Percentiles rank a stretch among this genome's conserved stretches.
These are phyloP conservation scores for Nitzschia palea DNA, from an alignment of 108 stramenopile species.

Conservation along the genomic window DNA sequence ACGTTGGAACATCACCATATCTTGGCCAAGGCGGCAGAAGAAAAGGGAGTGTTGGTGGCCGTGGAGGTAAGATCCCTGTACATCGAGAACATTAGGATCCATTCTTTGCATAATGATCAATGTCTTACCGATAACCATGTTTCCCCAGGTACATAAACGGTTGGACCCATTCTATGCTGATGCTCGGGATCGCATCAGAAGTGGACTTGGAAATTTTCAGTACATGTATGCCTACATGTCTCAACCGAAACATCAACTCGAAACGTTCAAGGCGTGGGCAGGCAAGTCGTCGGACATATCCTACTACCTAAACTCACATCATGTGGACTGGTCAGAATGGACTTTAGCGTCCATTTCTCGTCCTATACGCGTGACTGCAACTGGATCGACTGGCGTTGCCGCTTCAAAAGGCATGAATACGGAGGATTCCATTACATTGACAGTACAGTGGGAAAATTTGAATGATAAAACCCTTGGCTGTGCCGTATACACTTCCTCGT, in stretches of 20 bases:
- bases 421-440: slow-evolving; percentile 99
- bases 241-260: slow-evolving; percentile 99
- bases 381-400: slow-evolving; percentile 94
- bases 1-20: slow-evolving; percentile 85
- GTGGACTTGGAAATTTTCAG: slow-evolving; percentile 87
- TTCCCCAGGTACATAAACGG: too few species aligned
- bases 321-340: slow-evolving; percentile 99
- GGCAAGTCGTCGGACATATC: slow-evolving; percentile 97
- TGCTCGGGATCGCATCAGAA: slow-evolving; percentile 91
- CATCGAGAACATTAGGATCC: too few species aligned
- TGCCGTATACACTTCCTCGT: slow-evolving; percentile 95
- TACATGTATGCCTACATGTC: slow-evolving; percentile 99
- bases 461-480: slow-evolving; percentile 77
- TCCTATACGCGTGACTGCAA: slow-evolving; percentile 92
- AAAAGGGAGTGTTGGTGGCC: slow-evolving; percentile 87
- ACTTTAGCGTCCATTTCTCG: slow-evolving; percentile 84
- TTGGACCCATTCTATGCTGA: slow-evolving; percentile 99
- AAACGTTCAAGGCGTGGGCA: slow-evolving; percentile 99
- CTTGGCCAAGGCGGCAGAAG: slow-evolving; percentile 78
- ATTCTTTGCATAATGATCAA: too few species aligned
- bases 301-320: slow-evolving; percentile 99
- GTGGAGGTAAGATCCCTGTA: too few species aligned
- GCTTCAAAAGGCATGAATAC: slow-evolving; percentile 76
- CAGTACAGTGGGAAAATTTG: slow-evolving; percentile 95
- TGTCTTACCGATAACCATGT: too few species aligned